Conservation (phyloP, 768 basidiomycete species). For the Panellus pusillus region DNA sequence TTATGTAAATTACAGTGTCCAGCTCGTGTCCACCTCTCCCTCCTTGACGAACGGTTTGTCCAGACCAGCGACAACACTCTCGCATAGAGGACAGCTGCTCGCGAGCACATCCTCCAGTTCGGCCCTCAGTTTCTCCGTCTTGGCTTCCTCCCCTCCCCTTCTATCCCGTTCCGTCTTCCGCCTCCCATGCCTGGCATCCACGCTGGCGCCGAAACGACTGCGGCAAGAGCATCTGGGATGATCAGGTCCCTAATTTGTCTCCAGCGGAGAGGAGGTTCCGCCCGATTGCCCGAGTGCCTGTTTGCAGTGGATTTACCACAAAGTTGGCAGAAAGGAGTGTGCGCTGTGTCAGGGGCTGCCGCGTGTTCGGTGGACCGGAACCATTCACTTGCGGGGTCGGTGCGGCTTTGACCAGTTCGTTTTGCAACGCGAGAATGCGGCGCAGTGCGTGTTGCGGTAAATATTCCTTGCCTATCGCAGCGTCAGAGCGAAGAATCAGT, state of each 20-base stretch:
- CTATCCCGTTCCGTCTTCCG: conserved; percentile 46
- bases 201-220: conserved; percentile 72
- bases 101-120: conserved; percentile 91
- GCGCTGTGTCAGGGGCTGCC: conserved; percentile 55
- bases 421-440: conserved; percentile 83
- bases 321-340: conserved; percentile 79
- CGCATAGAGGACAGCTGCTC: conserved; percentile 90
- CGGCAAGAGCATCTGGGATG: conserved; percentile 88
- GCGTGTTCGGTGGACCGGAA: conserved; percentile 25
- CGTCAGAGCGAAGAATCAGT: background rate
- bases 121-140: conserved; percentile 68
- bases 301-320: conserved; percentile 56
- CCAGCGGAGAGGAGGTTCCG: conserved; percentile 85
- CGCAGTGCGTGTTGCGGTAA: conserved; percentile 80
- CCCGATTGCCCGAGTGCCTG: conserved; percentile 66
- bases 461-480: conserved; percentile 76
- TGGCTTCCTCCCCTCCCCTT: conserved; percentile 60
- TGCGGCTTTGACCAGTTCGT: conserved; percentile 68
- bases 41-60: conserved; percentile 85
- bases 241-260: conserved; percentile 91
- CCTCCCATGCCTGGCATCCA: conserved; percentile 77
- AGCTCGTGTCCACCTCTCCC: conserved; percentile 77
- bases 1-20: conserved; percentile 54
- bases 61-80: conserved; percentile 80
- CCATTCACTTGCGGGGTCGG: conserved; percentile 32